Base-by-base conservation (phyloP, 768 basidiomycete genomes). In the Tricholomella constricta region DNA sequence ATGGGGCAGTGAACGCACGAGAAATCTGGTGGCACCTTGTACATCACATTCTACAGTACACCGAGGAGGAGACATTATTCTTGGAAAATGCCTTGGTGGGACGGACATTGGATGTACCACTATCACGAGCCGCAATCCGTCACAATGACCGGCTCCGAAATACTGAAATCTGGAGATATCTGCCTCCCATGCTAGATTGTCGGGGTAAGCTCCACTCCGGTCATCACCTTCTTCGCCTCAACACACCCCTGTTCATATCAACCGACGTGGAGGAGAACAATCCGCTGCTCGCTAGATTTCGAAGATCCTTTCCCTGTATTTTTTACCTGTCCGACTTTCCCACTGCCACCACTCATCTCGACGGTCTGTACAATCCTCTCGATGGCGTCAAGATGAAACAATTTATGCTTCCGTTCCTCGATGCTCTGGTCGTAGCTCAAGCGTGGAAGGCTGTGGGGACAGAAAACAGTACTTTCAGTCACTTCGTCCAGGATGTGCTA, bases 391-490 rank as follows among this genome's bases (percentile, higher is more conserved):
- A 48, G 27, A 63, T 90, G 57, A 73, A 62, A 17, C 60, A 55
- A 14, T 80, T 82, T 57, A 52, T 89, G 10, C 60, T 80, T 19
- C 86, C 89, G 2, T 80, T 90, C 52, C 59, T 92, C 27, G 89
- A 91, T 62, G 88, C 85, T 6, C 73, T 89, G 71, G 79, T 94
- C 26, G 79, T 82, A 14, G 80, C 81, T 2, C 75, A 76, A 47
- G 86, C 84, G 0, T 68, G 75, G 65, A 70, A 62, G 14, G 78
- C 89, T 26, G 80, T 85, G 0, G 88, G 87, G 2, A 93, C 89
- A 11, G 79, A 82, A 48, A 79, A 80, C 50, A 91, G 88, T 61
- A 91, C 91, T 26, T 92, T 90, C 59, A 88, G 86, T 65, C 69
- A 74, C 48, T 93, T 84, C 57, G 78, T 88, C 17, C 70, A 74